Evolutionary conservation across 108 stramenopile genomes (phyloP), one percentile per base, ranked within the genome.

Genomic region (Fistulifera solaris): DNA sequence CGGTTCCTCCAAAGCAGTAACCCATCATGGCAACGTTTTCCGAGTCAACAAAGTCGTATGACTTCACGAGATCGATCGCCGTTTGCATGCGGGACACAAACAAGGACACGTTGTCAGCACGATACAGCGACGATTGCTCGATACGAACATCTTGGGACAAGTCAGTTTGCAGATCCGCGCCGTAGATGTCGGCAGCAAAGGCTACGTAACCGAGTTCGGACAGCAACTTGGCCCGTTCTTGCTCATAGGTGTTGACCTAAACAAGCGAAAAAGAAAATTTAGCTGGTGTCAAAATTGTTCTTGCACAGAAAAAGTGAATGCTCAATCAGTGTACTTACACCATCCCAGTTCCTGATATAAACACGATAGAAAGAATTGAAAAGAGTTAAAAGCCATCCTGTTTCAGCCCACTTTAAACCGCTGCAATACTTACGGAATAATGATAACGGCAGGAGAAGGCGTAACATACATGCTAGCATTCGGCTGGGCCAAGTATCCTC

Each of bases 111-210:
- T 76, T 62, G 31, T 35, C 8, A n/a, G 38, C 27, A 31, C 49
- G 15, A 28, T 71, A 71, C 14, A 66, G 26, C 0, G 43, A 48
- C 5, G 54, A 48, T 15, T 53, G 43, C 19, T 67, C 59, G 18
- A 55, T 35, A 6, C 61, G 48, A 11, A 44, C 44, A 17, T 43
- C 48, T 18, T 53, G 23, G 13, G 16, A 38, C 42, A 62, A 61
- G 1, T 62, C 61, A 45, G 26, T 51, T 19, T 61, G 61, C 3
- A 41, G 19, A 18, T 68, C 62, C 1, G 59, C 44, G 2, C 59
- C 67, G 44, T 66, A 70, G 53, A 72, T 72, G 47, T 77, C 71
- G 19, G 76, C 71, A 19, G 56, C 71, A 40, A 72, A 56, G 10
- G 65, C 71, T 46, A 62, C 48, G 27, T 73, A 77, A 13, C 65